Evolutionary conservation across 228 moss, liverwort and hornwort species (phyloP), one percentile per base, ranked within the genome.

Genomic region (Sphagnum magellanicum): DNA sequence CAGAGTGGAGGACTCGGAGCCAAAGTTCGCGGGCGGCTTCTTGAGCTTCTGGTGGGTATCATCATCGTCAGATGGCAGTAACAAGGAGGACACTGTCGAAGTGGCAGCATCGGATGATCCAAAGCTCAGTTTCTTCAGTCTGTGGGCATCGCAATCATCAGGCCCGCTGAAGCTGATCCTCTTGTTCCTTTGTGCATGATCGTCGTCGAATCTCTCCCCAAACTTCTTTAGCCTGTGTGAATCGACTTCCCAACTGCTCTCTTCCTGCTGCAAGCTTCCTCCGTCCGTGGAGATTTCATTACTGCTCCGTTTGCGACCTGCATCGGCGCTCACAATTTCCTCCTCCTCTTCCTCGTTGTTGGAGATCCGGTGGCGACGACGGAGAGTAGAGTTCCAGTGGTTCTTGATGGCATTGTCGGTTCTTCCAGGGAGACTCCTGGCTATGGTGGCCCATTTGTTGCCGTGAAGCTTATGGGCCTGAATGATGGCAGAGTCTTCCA

Each of bases 351-450:
- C 76, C 53, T 65, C 49, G 64, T 65, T 50, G 14, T 65, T 48
- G 4, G 64, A 65, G 10, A 59, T 57, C 97, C 73, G 4, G 93
- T 93, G 6, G 93, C 93, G 1, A 5, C 97, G 93, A 5, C 97
- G 88, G 48, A 98, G 91, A 10, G 93, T 98, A 0, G 98, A 98
- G 80, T 98, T 98, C 98, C 98, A 98, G 72, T 98, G 98, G 69
- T 98, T 98, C 78, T 98, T 98, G 5, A 98, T 93, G 0, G 98
- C 98, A 86, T 98, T 98, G 77, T 98, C 98, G 8, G 98, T 98
- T 50, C 93, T 83, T 0, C 98, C 98, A 0, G 98, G 98, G 0
- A 98, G 69, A 2, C 91, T 71, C 0, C 98, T 75, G 4, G 91
- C 98, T 6, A 93, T 98, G 2, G 97, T 93, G 1, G 97, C 97